Percentiles rank a stretch among this genome's conserved stretches.
Conservation (phyloP, 2,329 filamentous ascomycete species). For the Hypomyces perniciosus region DNA sequence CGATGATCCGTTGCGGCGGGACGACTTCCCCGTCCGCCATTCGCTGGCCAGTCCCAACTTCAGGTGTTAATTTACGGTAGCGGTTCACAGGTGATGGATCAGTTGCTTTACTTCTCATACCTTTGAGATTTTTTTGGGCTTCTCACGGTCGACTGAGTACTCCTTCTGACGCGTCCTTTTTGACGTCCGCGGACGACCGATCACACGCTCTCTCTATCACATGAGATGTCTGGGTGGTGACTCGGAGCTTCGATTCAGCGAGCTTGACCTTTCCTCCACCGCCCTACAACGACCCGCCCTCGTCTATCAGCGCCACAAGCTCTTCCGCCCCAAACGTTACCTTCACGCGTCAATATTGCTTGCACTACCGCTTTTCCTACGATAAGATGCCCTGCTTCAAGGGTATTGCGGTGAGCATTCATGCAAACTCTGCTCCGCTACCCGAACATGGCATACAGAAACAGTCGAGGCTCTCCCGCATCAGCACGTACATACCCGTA, state of each 20-base stretch:
- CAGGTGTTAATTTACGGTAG: constrained; percentile 9
- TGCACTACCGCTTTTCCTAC: constrained; percentile 24
- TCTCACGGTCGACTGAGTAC: constrained; percentile 2
- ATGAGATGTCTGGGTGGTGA: constrained; percentile 20
- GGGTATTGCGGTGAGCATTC: constrained; percentile 96
- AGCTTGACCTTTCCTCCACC: constrained; percentile 13
- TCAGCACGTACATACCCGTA: constrained; percentile 95
- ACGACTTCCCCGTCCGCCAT: constrained; percentile 2
- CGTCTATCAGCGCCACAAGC: constrained; percentile 9
- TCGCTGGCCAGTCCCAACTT: constrained; percentile 5
- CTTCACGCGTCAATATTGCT: neutral
- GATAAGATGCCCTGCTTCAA: constrained; percentile 85
- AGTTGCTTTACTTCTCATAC: constrained; percentile 1
- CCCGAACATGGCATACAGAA: constrained; percentile 93
- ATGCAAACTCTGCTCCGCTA: constrained; percentile 72
- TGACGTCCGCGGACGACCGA: constrained; percentile 1
- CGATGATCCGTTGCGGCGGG: constrained; percentile 15
- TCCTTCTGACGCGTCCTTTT: neutral
- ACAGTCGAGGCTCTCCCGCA: constrained; percentile 82
- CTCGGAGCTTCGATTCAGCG: constrained; percentile 12
- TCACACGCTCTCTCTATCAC: constrained; percentile 3
- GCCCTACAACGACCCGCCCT: constrained; percentile 6
- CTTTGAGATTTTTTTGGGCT: constrained; percentile 3
- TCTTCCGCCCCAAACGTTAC: constrained; percentile 1
- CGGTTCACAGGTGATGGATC: constrained; percentile 2